These are phyloP conservation scores for Mrakia frigida DNA, from an alignment of 768 basidiomycete genomes.

Conservation along the genomic window DNA sequence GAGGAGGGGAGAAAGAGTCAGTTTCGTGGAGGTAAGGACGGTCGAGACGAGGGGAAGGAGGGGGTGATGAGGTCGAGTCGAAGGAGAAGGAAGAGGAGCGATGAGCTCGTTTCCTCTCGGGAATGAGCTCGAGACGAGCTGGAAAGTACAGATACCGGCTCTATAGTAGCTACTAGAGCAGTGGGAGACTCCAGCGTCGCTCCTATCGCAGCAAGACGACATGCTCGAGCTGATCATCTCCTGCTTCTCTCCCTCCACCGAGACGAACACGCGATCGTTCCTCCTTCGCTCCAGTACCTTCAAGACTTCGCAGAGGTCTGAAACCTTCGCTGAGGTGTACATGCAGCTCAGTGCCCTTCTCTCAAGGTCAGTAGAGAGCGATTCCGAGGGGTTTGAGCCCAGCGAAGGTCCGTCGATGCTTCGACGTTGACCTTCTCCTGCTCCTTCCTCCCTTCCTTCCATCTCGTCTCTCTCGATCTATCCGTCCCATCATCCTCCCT, in stretches of 20 bases:
- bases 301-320: no score
- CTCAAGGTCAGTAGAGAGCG: no score
- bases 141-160: not conserved
- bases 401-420: no score
- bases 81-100: not conserved
- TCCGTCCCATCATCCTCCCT: not conserved
- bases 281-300: not conserved
- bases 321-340: no score
- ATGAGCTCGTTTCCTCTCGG: not conserved
- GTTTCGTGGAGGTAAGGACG: not conserved
- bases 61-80: not conserved
- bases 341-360: no score
- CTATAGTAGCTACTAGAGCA: not conserved
- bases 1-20: no score
- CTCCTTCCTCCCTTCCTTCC: not conserved
- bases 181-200: not conserved
- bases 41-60: not conserved
- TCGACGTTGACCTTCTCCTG: no score
- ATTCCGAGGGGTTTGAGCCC: no score
- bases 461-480: not conserved
- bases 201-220: not conserved
- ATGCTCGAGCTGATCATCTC: not conserved
- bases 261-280: slow-evolving; percentile 2
- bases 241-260: slow-evolving; percentile 11
- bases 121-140: not conserved